Evolutionary conservation across 306 rosid species (phyloP).

Genomic region (Sicyos baderoa): DNA sequence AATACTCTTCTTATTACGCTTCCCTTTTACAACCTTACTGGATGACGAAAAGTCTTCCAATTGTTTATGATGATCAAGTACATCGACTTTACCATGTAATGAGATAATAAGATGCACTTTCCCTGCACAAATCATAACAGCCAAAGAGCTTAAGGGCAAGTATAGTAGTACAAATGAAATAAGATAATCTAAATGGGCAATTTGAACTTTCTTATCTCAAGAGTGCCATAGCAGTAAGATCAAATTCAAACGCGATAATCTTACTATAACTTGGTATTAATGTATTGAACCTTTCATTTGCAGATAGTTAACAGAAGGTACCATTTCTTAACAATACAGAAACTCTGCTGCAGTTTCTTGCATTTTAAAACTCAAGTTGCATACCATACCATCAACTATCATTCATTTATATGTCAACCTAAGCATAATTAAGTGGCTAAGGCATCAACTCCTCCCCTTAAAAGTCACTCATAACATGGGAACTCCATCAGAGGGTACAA

Average conservation of each 20-base stretch:
- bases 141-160: conserved; percentile 8
- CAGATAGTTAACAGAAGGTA: neutral
- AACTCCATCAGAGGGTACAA: too few relatives aligned
- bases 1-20: conserved; percentile 41
- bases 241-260: neutral
- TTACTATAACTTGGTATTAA: neutral
- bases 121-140: conserved; percentile 39
- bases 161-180: neutral
- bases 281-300: neutral
- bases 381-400: neutral
- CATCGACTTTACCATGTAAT: conserved; percentile 42
- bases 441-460: neutral
- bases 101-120: conserved; percentile 64
- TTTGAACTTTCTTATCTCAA: neutral
- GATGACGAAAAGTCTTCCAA: conserved; percentile 20
- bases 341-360: neutral
- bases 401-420: neutral
- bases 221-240: neutral
- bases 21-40: conserved; percentile 41
- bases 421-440: neutral
- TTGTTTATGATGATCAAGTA: conserved; percentile 23
- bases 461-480: too few relatives aligned
- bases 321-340: neutral
- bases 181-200: neutral
- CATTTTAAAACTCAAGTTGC: neutral